Percentiles rank a stretch among this genome's conserved stretches.
Evolutionary conservation across 164 flowering plant species (phyloP).

Genomic region (Paratinospora sagittata): DNA sequence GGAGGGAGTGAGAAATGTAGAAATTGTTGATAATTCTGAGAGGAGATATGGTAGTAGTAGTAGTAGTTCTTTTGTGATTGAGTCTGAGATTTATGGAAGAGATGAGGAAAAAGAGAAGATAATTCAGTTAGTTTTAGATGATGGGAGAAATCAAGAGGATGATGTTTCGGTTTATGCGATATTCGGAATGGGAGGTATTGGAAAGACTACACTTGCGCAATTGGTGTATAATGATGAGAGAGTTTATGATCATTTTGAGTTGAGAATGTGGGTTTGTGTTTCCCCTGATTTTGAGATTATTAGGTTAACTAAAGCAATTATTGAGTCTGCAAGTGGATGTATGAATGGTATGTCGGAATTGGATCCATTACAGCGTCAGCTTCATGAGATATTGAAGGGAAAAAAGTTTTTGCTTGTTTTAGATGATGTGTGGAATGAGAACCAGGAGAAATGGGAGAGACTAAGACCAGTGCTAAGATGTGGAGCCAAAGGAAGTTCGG

Average conservation of each 20-base stretch:
- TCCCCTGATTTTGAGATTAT: not conserved
- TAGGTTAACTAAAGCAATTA: not conserved
- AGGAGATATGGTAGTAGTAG: not conserved
- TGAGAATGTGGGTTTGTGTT: slow-evolving; percentile 2
- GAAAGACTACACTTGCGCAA: not conserved
- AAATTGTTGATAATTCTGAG: not conserved
- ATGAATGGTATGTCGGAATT: not conserved
- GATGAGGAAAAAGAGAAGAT: slow-evolving; percentile 1
- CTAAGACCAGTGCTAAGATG: not conserved
- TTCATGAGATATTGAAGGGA: not conserved
- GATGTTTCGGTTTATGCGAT: not conserved
- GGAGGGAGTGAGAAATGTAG: not conserved
- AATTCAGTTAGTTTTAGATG: not conserved
- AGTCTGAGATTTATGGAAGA: not conserved
- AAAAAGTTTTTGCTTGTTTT: not conserved
- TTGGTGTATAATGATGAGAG: slow-evolving; percentile 1
- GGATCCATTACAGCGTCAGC: not conserved
- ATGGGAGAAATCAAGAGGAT: not conserved
- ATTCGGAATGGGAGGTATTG: not conserved
- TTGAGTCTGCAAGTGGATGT: not conserved
- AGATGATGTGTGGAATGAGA: slow-evolving; percentile 4
- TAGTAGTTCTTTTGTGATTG: not conserved
- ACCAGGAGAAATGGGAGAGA: not conserved
- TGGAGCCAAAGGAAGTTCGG: slow-evolving; percentile 4
- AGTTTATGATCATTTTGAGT: not conserved